Evolutionary conservation across 1,284 basidiomycete species (phyloP).

Genomic region (Boletus smithii): DNA sequence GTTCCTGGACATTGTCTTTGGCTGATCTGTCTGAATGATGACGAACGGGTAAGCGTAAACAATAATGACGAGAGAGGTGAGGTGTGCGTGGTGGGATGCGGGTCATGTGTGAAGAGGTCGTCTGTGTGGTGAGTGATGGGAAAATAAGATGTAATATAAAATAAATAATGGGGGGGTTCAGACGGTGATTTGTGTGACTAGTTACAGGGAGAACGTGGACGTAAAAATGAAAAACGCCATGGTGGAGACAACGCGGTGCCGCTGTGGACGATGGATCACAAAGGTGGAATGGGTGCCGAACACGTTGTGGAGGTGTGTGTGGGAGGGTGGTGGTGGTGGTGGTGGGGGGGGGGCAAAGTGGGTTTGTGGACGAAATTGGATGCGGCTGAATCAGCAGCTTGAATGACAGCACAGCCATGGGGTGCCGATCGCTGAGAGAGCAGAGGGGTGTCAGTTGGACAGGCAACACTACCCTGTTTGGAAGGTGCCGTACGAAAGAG

Average conservation of each 20-base stretch:
- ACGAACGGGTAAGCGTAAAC: background rate
- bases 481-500: conserved; percentile 33
- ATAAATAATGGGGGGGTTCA: background rate
- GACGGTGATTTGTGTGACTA: conserved; percentile 15
- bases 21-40: background rate
- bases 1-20: too few relatives aligned
- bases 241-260: conserved; percentile 30
- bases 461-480: conserved; percentile 32
- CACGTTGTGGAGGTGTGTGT: conserved; percentile 16
- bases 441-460: conserved; percentile 30
- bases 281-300: conserved; percentile 12
- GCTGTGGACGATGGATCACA: conserved; percentile 20
- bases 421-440: conserved; percentile 33
- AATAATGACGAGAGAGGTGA: conserved; percentile 17
- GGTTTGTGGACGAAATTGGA: background rate
- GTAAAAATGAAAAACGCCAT: conserved; percentile 24
- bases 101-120: background rate
- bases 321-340: conserved; percentile 3
- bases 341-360: conserved; percentile 4
- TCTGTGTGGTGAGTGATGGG: background rate
- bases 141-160: background rate
- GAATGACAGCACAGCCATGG: conserved; percentile 33
- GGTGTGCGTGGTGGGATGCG: background rate
- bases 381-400: conserved; percentile 29
- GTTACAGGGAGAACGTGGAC: conserved; percentile 7